Conservation (phyloP, 352 stramenopile species). For the Elongisporangium undulatum region DNA sequence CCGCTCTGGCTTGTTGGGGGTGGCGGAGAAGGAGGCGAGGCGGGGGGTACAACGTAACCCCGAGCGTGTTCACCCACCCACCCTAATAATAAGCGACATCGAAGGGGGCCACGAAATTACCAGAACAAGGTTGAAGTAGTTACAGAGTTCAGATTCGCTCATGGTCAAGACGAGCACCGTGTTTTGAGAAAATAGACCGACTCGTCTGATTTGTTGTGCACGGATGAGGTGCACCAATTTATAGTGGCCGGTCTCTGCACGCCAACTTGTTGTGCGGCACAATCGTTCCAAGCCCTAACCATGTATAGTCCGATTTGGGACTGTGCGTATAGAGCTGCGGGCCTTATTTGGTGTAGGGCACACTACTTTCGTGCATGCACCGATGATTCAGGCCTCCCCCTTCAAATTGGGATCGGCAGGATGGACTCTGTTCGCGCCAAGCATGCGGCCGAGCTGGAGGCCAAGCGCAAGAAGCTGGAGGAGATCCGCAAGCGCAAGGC, state of each 20-base stretch:
- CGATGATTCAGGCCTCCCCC: background rate
- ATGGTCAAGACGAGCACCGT: background rate
- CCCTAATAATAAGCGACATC: background rate
- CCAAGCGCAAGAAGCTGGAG: constrained; percentile 88
- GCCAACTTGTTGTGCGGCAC: background rate
- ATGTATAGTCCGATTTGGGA: background rate
- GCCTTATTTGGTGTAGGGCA: background rate
- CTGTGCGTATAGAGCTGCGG: background rate
- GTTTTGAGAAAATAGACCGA: background rate
- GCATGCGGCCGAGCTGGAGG: constrained; percentile 83
- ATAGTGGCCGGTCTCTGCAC: background rate
- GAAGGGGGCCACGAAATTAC: background rate
- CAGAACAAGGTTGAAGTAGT: background rate
- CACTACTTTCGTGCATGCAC: background rate
- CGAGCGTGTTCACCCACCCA: background rate
- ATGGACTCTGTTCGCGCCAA: constrained; percentile 78
- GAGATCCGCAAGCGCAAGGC: constrained; percentile 86
- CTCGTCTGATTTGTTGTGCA: background rate
- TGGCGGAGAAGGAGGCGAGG: background rate
- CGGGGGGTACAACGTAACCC: background rate
- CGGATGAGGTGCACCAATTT: background rate
- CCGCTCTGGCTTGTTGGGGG: background rate
- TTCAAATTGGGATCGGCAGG: background rate
- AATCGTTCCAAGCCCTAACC: background rate
- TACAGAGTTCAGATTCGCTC: background rate